phyloP scores from a whole-genome alignment of 371 early-diverging fungal genomes.

The Ordospora colligata region DNA sequence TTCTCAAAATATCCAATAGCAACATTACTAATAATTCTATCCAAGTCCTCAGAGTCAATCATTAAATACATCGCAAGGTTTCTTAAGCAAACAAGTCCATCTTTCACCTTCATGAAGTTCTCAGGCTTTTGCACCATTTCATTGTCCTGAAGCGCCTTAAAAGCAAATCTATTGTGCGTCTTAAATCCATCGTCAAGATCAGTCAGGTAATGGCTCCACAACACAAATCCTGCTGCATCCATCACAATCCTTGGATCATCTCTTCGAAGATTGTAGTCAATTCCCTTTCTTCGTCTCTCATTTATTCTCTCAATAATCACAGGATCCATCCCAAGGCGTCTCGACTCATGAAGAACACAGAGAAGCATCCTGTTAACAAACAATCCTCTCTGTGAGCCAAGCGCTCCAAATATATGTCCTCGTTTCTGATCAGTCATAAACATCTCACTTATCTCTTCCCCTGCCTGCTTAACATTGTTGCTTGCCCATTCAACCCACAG shows the following conservation, averaged over 20 bases:
- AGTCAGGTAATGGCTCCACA: slow-evolving; percentile 15
- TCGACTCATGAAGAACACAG: slow-evolving; percentile 3
- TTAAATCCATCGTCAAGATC: background rate
- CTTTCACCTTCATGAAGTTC: background rate
- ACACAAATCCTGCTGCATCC: slow-evolving; percentile 15
- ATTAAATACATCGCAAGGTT: background rate
- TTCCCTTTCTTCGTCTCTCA: background rate
- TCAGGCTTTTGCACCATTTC: background rate
- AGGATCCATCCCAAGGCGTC: background rate
- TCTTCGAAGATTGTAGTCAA: background rate
- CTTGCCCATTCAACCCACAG: background rate
- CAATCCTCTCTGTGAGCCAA: background rate
- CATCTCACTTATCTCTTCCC: background rate
- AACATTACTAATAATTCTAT: slow-evolving; percentile 30
- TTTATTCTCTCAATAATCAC: slow-evolving; percentile 9
- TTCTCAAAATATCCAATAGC: slow-evolving; percentile 20
- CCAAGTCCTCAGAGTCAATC: slow-evolving; percentile 11
- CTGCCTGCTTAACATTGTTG: background rate
- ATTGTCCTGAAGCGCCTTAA: background rate
- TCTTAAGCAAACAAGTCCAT: slow-evolving; percentile 7
- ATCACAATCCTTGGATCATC: background rate
- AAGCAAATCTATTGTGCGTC: background rate
- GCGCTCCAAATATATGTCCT: background rate
- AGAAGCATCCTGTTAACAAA: background rate
- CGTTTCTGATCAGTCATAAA: background rate